A percentile compares a stretch with the other conserved stretches of the same genome.
phyloP scores from a whole-genome alignment of 306 rosid species.

The Castanospermum australe region DNA sequence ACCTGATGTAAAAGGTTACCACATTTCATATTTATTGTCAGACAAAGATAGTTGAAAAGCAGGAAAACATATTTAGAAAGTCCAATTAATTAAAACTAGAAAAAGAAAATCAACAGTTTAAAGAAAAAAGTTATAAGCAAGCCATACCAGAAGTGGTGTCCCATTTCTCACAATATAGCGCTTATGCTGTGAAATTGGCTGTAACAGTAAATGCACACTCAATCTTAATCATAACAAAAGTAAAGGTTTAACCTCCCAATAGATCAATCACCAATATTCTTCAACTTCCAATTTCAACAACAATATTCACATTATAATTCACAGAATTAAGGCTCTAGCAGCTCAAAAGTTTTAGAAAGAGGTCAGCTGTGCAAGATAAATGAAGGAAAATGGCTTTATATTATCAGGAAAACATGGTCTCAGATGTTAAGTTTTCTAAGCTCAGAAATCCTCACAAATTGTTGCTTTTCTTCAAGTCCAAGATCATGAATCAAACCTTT shows the following conservation, averaged over 20 bases:
- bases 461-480: constrained; percentile 83
- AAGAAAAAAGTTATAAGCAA: constrained; percentile 14
- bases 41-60: constrained; percentile 7
- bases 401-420: background rate
- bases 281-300: constrained; percentile 5
- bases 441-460: constrained; percentile 61
- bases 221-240: constrained; percentile 9
- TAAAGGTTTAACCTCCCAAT: background rate
- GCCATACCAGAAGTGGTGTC: constrained; percentile 73
- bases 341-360: constrained; percentile 11
- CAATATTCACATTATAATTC: constrained; percentile 13
- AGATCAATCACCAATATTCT: constrained; percentile 13
- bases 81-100: background rate
- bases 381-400: constrained; percentile 1
- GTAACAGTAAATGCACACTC: constrained; percentile 32
- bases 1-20: constrained; percentile 48
- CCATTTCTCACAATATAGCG: constrained; percentile 89
- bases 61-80: constrained; percentile 11
- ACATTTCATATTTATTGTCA: constrained; percentile 3
- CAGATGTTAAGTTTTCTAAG: background rate
- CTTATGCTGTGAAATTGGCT: constrained; percentile 91
- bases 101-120: constrained; percentile 13
- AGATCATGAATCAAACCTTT: constrained; percentile 68
- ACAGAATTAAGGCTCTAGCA: constrained; percentile 6
- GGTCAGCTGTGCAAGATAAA: background rate